These are phyloP conservation scores for Anaeramoeba flamelloides DNA, from an alignment of 78 protist genomes.

Conservation along the genomic window DNA sequence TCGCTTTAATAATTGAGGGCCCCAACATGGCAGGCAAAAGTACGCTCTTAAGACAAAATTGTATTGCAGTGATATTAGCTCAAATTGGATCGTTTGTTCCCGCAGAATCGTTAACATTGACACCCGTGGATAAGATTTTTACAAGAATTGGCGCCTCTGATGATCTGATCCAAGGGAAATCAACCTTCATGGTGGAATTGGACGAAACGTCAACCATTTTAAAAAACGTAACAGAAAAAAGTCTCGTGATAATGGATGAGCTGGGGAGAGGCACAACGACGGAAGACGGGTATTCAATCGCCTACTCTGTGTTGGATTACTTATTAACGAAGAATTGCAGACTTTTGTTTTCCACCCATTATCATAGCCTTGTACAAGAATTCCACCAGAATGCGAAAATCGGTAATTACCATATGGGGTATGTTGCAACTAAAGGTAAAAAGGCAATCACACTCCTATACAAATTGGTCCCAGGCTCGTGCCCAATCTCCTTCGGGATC, in stretches of 20 bases:
- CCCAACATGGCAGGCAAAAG: background rate
- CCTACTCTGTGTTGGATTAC: conserved; percentile 41
- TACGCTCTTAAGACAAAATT: conserved; percentile 64
- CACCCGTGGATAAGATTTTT: conserved; percentile 82
- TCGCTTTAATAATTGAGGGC: background rate
- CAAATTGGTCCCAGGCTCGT: conserved; percentile 49
- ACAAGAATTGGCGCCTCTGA: conserved; percentile 78
- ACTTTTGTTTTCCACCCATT: conserved; percentile 87
- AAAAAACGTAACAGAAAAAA: conserved; percentile 44
- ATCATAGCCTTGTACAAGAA: conserved; percentile 68
- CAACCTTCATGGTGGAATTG: conserved; percentile 86
- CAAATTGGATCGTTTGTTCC: conserved; percentile 89
- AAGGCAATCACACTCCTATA: conserved; percentile 65
- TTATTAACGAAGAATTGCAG: conserved; percentile 30
- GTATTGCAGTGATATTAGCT: conserved; percentile 71
- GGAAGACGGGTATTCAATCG: conserved; percentile 34
- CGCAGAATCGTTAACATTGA: conserved; percentile 40
- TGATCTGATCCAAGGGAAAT: conserved; percentile 64
- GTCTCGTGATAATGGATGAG: conserved; percentile 91
- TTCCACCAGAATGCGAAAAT: background rate
- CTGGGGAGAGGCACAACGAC: conserved; percentile 46
- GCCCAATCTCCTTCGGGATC: conserved; percentile 66
- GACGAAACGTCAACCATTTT: background rate
- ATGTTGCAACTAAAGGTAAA: background rate
- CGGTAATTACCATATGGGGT: conserved; percentile 17